Conservation (phyloP, 2,329 filamentous ascomycete species). For the Elsinoe ampelina region DNA sequence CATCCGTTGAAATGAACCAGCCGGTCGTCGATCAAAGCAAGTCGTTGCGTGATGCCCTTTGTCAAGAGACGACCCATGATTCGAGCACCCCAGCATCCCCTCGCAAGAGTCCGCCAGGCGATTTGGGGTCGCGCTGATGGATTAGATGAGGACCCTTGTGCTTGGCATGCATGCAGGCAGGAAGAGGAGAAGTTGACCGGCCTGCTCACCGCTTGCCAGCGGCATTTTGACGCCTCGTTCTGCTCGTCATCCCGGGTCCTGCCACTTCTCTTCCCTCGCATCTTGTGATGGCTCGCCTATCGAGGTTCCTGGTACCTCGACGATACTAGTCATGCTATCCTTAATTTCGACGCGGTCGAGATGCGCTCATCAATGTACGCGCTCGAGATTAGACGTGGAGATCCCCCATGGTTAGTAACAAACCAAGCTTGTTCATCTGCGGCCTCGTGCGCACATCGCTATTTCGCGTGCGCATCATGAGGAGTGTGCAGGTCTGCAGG, state of each 20-base stretch:
- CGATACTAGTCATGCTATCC: background rate
- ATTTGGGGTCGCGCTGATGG: background rate
- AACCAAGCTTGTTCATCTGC: conserved; percentile 1
- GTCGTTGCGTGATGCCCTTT: conserved; percentile 12
- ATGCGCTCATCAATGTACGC: background rate
- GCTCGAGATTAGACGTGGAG: background rate
- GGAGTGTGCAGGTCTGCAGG: background rate
- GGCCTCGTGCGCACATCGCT: background rate
- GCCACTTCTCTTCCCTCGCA: background rate
- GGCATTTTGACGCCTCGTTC: conserved; percentile 6
- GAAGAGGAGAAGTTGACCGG: background rate
- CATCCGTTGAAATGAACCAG: conserved; percentile 1
- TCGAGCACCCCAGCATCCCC: background rate
- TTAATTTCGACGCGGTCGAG: conserved; percentile 8
- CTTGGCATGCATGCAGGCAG: background rate
- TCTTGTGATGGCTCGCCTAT: conserved; percentile 1
- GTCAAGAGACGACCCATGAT: background rate
- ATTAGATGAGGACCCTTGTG: background rate
- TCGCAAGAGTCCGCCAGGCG: background rate
- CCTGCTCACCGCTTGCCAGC: conserved; percentile 7
- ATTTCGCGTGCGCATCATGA: conserved; percentile 3
- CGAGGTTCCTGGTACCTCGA: conserved; percentile 4
- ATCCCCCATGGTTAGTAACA: background rate
- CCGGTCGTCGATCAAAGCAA: conserved; percentile 10
- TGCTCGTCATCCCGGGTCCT: conserved; percentile 1